A percentile compares a stretch with the other conserved stretches of the same genome.
phyloP scores from a whole-genome alignment of 352 stramenopile species.

The Peronospora belbahrii region DNA sequence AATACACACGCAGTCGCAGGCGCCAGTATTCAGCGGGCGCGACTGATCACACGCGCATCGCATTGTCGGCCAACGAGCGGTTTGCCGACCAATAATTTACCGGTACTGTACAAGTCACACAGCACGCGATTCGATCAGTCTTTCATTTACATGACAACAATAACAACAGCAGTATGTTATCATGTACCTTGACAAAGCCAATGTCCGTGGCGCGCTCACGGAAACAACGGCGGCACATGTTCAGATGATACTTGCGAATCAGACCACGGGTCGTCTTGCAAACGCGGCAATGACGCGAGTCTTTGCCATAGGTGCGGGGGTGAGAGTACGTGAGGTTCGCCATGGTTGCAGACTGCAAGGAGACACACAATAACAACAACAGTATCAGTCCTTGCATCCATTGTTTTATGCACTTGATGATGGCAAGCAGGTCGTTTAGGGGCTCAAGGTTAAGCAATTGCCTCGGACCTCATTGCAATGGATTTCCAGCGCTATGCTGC shows the following conservation, averaged over 20 bases:
- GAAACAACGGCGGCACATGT: conserved; percentile 96
- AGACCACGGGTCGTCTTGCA: conserved; percentile 88
- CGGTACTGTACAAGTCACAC: conserved; percentile 38
- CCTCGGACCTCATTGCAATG: too few relatives aligned
- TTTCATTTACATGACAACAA: neutral
- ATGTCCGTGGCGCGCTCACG: conserved; percentile 91
- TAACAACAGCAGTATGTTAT: neutral
- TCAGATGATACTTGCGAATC: conserved; percentile 94
- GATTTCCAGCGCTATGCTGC: neutral
- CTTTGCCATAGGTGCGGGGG: conserved; percentile 85
- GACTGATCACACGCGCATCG: conserved; percentile 21
- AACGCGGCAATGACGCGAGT: conserved; percentile 86
- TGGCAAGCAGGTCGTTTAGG: conserved; percentile 1
- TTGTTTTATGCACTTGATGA: neutral
- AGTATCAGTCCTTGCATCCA: conserved; percentile 6
- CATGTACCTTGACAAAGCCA: conserved; percentile 90
- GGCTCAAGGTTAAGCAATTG: neutral
- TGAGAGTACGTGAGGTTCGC: conserved; percentile 86
- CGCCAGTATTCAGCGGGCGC: conserved; percentile 24
- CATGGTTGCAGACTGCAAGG: conserved; percentile 61
- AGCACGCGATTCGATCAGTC: neutral
- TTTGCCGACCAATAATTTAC: conserved; percentile 57
- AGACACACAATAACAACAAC: conserved; percentile 14
- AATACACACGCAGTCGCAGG: conserved; percentile 29
- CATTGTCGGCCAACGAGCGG: conserved; percentile 25